Base-by-base conservation (phyloP, 2,329 filamentous ascomycete species). In the Pseudocercospora musae region DNA sequence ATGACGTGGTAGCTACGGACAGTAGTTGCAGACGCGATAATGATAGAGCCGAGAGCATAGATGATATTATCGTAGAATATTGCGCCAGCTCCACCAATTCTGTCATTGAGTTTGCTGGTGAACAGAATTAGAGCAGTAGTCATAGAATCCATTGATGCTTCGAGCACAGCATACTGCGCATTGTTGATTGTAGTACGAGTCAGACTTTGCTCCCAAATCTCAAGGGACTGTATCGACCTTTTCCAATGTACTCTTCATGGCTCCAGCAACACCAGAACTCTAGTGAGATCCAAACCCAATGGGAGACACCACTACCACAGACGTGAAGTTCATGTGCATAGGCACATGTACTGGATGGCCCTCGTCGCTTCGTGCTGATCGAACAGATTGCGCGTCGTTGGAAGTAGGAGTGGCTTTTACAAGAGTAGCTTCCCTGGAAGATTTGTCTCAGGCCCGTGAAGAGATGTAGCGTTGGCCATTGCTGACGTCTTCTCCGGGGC, bases 141-240 rank as follows among this genome's bases (percentile, higher is more conserved):
- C 82, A 88, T 87, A 61, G 87, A 88, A 68, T 87, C 81, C 65
- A 87, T 82, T 48, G 84, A 87, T 0, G 85, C 82, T 66, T 86
- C 83, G 0, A 88, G 77, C 0, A 87, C 75, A 0, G 85, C 80
- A 67, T 82, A 88, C 67, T 87, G 80, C 0, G 81, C 81, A 67
- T 88, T 88, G 70, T 82, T 82, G 69, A 88, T 87, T 71, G 9
- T 11, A 2, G 9, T 23, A 3, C 6, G 10, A 2, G 21, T 56
- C 2, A 59, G 33, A 10, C 18, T 18, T 15, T 11, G 1, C n/a
- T 18, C 9, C 23, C 9, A 15, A 15, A 15, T 4, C 7, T 15
- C 8, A 20, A 4, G 11, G 18, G 6, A 5, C 9, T 1, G 7
- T 25, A 46, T 31, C 10, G 7, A 66, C 68, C 78, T 86, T 86